These are phyloP conservation scores for Scedosporium aurantiacum DNA, from an alignment of 2,329 filamentous ascomycete genomes.

Conservation along the genomic window DNA sequence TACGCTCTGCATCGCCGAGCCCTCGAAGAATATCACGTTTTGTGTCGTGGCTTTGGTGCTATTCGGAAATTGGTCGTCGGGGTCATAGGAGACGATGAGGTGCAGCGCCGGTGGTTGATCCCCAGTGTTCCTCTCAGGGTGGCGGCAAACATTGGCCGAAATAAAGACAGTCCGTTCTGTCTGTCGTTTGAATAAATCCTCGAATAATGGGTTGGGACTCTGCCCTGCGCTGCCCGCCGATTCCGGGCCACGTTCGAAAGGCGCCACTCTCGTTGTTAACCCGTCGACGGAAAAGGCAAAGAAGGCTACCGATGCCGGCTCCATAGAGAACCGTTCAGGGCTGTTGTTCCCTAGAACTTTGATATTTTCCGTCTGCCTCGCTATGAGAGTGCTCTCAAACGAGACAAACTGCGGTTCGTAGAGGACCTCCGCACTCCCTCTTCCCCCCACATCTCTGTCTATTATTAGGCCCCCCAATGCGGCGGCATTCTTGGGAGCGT, in stretches of 20 bases:
- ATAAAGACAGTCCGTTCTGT: slow-evolving; percentile 51
- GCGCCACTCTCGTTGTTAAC: slow-evolving; percentile 21
- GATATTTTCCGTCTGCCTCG: slow-evolving; percentile 43
- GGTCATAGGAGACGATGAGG: slow-evolving; percentile 62
- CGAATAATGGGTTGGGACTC: not conserved
- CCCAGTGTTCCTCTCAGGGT: slow-evolving; percentile 41
- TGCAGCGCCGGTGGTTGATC: slow-evolving; percentile 51
- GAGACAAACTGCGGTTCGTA: slow-evolving; percentile 53
- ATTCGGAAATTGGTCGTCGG: slow-evolving; percentile 54
- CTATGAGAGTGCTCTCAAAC: slow-evolving; percentile 52
- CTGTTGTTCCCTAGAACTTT: slow-evolving; percentile 52
- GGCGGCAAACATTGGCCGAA: slow-evolving; percentile 75
- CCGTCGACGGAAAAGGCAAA: slow-evolving; percentile 53
- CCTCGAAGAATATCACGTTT: slow-evolving; percentile 46
- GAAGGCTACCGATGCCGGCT: slow-evolving; percentile 48
- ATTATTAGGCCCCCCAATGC: slow-evolving; percentile 10
- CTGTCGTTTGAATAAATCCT: not conserved
- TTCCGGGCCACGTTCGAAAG: not conserved
- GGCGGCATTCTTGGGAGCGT: not conserved
- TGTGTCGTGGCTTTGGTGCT: slow-evolving; percentile 9
- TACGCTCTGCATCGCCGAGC: slow-evolving; percentile 56
- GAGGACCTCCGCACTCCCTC: slow-evolving; percentile 15
- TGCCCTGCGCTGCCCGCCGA: not conserved
- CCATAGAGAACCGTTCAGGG: slow-evolving; percentile 46
- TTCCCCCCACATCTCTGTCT: not conserved